Evolutionary conservation across 2,329 filamentous ascomycete genomes (phyloP).

Genomic region (Thielaviopsis musarum): DNA sequence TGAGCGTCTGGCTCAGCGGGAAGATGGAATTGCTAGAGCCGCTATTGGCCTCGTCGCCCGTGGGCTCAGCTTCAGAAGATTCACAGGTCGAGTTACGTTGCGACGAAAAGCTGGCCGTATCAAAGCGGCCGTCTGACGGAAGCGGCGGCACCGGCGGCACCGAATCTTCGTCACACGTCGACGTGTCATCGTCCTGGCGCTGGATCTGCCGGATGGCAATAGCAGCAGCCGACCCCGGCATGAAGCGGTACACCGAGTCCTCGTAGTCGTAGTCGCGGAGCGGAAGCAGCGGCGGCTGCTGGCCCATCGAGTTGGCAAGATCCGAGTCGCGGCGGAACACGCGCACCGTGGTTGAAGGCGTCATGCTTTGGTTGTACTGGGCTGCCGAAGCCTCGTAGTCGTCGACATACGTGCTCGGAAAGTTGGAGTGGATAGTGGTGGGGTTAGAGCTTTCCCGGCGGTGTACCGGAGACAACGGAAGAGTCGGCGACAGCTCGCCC

Average conservation of each 20-base stretch:
- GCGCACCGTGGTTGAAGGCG: conserved; percentile 14
- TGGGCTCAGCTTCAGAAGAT: conserved; percentile 20
- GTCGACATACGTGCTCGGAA: conserved; percentile 20
- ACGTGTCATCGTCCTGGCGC: conserved; percentile 19
- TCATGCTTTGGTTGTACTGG: neutral
- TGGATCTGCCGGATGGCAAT: conserved; percentile 15
- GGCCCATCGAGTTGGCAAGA: conserved; percentile 5
- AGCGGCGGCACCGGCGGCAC: conserved; percentile 17
- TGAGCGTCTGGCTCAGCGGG: conserved; percentile 28
- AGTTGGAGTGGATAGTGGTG: neutral
- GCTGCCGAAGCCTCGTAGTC: conserved; percentile 21
- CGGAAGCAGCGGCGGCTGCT: neutral
- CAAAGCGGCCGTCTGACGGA: neutral
- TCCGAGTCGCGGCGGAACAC: conserved; percentile 31
- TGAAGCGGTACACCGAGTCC: conserved; percentile 24
- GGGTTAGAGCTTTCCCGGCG: neutral
- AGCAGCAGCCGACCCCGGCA: conserved; percentile 17
- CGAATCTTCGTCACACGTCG: conserved; percentile 17
- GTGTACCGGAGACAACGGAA: conserved; percentile 9
- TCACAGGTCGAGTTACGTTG: conserved; percentile 25
- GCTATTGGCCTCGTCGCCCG: conserved; percentile 15
- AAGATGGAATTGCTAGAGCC: conserved; percentile 5
- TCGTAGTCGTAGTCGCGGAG: conserved; percentile 15
- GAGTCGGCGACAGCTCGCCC: conserved; percentile 10
- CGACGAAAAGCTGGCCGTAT: conserved; percentile 16